Percentiles rank a stretch among this genome's conserved stretches.
These are phyloP conservation scores for Nakataea oryzae DNA, from an alignment of 2,329 filamentous ascomycete species.

Conservation along the genomic window DNA sequence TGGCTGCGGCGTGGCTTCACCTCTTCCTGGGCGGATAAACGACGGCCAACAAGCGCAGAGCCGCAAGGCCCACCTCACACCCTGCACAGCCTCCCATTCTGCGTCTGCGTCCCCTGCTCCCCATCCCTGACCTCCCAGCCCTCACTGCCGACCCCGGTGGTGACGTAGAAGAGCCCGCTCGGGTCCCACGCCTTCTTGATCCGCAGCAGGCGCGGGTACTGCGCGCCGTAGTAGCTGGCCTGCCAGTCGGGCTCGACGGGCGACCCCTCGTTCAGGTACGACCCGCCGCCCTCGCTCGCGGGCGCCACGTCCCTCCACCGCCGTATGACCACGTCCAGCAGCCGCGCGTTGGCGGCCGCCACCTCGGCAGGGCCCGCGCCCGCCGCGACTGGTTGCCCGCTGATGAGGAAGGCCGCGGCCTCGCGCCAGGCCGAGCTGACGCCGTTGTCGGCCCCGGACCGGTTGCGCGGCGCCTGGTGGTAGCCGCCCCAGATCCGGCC, in stretches of 20 bases:
- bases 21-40: too few relatives aligned
- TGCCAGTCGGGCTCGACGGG: slow-evolving; percentile 21
- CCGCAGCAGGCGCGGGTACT: slow-evolving; percentile 20
- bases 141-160: slow-evolving; percentile 32
- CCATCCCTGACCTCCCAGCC: slow-evolving; percentile 20
- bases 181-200: slow-evolving; percentile 34
- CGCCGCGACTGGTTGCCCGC: background rate
- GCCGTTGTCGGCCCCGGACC: background rate
- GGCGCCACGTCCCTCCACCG: background rate
- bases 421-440: background rate
- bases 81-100: background rate
- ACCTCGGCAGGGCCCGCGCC: background rate
- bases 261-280: background rate
- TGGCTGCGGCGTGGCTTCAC: too few relatives aligned
- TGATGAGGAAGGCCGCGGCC: background rate
- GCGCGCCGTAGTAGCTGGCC: slow-evolving; percentile 26
- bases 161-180: slow-evolving; percentile 28
- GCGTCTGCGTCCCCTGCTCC: slow-evolving; percentile 1
- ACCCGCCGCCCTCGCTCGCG: background rate
- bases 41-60: too few relatives aligned
- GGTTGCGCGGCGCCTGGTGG: slow-evolving; percentile 2
- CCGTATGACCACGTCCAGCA: background rate
- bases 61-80: background rate
- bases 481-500: background rate
- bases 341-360: background rate